Percentiles rank a stretch among this genome's conserved stretches.
phyloP scores from a whole-genome alignment of 2,329 filamentous ascomycete species.

The Falciphora oryzae region DNA sequence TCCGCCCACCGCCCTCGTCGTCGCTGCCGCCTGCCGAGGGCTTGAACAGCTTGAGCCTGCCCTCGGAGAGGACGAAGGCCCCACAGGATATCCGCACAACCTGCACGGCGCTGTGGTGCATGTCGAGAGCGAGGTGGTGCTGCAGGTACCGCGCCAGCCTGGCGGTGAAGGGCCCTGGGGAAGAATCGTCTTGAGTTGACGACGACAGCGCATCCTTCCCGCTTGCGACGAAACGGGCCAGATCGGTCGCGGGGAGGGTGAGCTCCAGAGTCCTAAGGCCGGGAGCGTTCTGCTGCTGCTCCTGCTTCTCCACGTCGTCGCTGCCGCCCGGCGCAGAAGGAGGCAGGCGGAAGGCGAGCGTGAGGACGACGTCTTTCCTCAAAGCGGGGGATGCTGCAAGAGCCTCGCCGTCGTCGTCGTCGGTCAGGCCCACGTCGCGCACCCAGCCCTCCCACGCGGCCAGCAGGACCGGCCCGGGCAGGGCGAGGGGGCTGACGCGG shows the following conservation, averaged over 20 bases:
- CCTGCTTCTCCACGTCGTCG: neutral
- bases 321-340: slow-evolving; percentile 5
- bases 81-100: slow-evolving; percentile 49
- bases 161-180: slow-evolving; percentile 40
- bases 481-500: slow-evolving; percentile 42
- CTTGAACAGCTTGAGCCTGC: slow-evolving; percentile 42
- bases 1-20: neutral
- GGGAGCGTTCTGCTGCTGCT: slow-evolving; percentile 12
- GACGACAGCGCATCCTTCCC: slow-evolving; percentile 25
- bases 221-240: slow-evolving; percentile 38
- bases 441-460: slow-evolving; percentile 12
- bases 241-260: slow-evolving; percentile 42
- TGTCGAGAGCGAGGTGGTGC: slow-evolving; percentile 47
- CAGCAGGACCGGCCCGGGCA: slow-evolving; percentile 46
- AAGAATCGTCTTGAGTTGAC: neutral
- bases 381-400: slow-evolving; percentile 15
- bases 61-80: slow-evolving; percentile 49
- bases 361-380: slow-evolving; percentile 43
- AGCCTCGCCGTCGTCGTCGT: slow-evolving; percentile 19
- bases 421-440: slow-evolving; percentile 11
- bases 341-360: slow-evolving; percentile 43
- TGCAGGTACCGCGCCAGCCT: slow-evolving; percentile 44
- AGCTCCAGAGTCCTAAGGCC: slow-evolving; percentile 45
- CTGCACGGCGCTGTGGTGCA: slow-evolving; percentile 50
- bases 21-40: neutral